phyloP scores from a whole-genome alignment of 192 early-diverging fungal species.

The Kappamyces sp. region DNA sequence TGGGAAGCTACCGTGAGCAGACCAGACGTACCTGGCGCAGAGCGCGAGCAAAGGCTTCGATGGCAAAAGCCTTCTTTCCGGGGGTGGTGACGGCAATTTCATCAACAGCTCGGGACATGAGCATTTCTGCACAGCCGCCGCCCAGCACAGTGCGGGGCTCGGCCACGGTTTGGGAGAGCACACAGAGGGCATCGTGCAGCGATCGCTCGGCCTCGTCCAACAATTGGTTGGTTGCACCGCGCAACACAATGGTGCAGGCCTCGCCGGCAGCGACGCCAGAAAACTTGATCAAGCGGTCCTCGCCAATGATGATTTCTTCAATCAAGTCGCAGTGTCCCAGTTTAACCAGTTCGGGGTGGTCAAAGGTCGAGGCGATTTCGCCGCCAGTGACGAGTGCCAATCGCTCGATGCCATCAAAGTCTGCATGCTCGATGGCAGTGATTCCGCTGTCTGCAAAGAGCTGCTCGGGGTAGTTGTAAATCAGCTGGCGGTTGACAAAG shows the following conservation, averaged over 20 bases:
- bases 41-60: constrained; percentile 91
- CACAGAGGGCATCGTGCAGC: constrained; percentile 93
- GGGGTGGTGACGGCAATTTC: constrained; percentile 83
- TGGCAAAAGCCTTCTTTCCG: constrained; percentile 92
- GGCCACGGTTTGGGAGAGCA: constrained; percentile 89
- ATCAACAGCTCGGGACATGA: constrained; percentile 97
- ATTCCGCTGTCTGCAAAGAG: constrained; percentile 96
- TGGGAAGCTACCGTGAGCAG: constrained; percentile 70
- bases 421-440: constrained; percentile 96
- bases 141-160: constrained; percentile 92
- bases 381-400: constrained; percentile 96
- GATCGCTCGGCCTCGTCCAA: constrained; percentile 97
- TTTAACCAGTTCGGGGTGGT: constrained; percentile 92
- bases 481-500: constrained; percentile 99
- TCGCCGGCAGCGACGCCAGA: constrained; percentile 90
- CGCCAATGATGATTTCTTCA: constrained; percentile 98
- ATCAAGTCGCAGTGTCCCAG: constrained; percentile 93
- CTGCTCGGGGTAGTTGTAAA: constrained; percentile 99
- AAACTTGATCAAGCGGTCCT: constrained; percentile 97
- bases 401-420: constrained; percentile 97
- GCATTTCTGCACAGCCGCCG: constrained; percentile 93
- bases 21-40: constrained; percentile 54
- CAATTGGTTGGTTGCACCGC: constrained; percentile 90
- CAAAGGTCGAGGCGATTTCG: constrained; percentile 97
- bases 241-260: constrained; percentile 96